Percentiles rank a stretch among this genome's conserved stretches.
Conservation (phyloP, 1,139 yeast species). For the Yamadazyma atmosphaerica region DNA sequence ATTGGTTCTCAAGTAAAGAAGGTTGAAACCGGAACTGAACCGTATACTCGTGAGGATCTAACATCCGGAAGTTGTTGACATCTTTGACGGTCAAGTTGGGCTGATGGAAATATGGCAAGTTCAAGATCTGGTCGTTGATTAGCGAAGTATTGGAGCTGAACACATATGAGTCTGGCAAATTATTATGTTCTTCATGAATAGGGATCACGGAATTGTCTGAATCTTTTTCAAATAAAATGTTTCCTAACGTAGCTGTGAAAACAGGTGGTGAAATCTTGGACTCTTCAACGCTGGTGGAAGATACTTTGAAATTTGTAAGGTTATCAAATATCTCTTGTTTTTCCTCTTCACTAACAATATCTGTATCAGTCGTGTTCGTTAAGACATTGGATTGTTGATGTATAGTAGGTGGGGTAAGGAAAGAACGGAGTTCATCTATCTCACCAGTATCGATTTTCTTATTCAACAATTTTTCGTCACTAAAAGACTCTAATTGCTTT, state of each 20-base stretch:
- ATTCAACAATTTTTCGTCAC: conserved; percentile 5
- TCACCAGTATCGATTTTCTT: conserved; percentile 8
- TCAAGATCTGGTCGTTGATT: conserved; percentile 37
- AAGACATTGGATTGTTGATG: not conserved
- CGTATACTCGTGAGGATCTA: conserved; percentile 37
- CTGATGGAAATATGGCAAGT: conserved; percentile 30
- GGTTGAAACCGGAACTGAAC: conserved; percentile 55
- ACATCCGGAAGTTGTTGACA: conserved; percentile 20
- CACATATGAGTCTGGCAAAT: conserved; percentile 17
- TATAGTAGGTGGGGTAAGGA: conserved; percentile 9
- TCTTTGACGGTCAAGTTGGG: conserved; percentile 21
- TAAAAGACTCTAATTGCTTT: conserved; percentile 7
- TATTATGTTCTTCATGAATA: not conserved
- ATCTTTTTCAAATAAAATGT: conserved; percentile 29
- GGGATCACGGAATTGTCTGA: conserved; percentile 8
- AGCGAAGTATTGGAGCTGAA: conserved; percentile 48
- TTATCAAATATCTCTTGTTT: conserved; percentile 17
- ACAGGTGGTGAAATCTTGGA: conserved; percentile 23
- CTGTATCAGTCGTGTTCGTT: not conserved
- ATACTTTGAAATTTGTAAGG: conserved; percentile 6
- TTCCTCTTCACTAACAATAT: conserved; percentile 9
- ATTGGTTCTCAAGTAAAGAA: conserved; percentile 27
- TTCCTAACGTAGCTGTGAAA: conserved; percentile 40
- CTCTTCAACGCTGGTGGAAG: conserved; percentile 4
- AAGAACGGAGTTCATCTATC: conserved; percentile 9